Base-by-base conservation (phyloP, 352 stramenopile genomes). In the Phytophthora sp. region DNA sequence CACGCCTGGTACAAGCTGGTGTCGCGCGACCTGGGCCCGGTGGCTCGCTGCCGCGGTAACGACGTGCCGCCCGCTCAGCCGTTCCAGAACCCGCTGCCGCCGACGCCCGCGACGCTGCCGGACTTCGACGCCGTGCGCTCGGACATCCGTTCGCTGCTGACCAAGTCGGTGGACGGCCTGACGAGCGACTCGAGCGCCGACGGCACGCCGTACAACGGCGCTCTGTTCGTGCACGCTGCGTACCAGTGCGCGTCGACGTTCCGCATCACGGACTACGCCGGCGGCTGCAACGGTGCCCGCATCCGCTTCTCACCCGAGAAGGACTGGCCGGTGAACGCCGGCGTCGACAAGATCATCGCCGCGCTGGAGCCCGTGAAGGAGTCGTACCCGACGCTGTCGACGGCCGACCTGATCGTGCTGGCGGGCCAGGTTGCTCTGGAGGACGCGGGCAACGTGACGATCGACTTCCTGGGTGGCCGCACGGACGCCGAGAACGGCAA, bases 331-430 rank as follows among this genome's bases (percentile, higher is more conserved):
- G 86, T 81, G 24, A 97, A 97, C 58, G 87, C 88, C 11, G 89
- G 89, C 32, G 63, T 97, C 7, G 56, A 62, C 38, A 84, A 77
- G 32, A 85, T 80, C 39, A 58, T 96, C n/a, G 68, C 77, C 11
- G 70, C 92, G n/a, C 76, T 97, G 12, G 78, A 95, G 44, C 65
- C 77, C 7, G 75, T 98, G 48, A 96, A 97, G 66, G 69, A 85
- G 28, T 87, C 95, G 49, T 87, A 96, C 71, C 86, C 88, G 9
- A 75, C 65, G 37, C 82, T 98, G 37, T 87, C 74, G 10, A 98
- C 97, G 67, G 88, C 88, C 1, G 95, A 99, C 75, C 67, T 98
- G 37, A 98, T 93, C 62, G 96, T 92, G 5, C 83, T 97, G 24
- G 88, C 91, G 18, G 70, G 66, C 43, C 59, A 75, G 24, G 63